Base-by-base conservation (phyloP, 768 basidiomycete species). In the Auricularia sp. region DNA sequence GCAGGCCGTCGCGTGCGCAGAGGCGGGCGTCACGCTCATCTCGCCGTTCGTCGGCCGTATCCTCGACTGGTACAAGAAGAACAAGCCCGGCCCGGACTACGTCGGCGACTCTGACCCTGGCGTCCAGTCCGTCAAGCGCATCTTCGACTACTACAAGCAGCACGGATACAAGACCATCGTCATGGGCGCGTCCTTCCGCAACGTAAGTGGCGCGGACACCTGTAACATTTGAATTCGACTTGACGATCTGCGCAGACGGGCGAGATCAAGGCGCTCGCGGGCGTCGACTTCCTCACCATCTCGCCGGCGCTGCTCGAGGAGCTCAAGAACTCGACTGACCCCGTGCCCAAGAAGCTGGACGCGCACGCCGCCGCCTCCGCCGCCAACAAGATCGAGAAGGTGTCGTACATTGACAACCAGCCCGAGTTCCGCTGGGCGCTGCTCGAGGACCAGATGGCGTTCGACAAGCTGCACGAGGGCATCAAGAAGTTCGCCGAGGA, bases 81-180 rank as follows among this genome's bases (percentile, higher is more conserved):
- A 77, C 70, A 86, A 78, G 69, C 90, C 65, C 60, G 93, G 93
- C 60, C 88, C 90, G 80, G 83, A 80, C 73, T 98, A 94, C 81
- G 84, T 87, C 69, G 93, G 92, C 61, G 93, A 91, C 68, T 85
- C 87, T 58, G 96, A 98, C 80, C 96, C 96, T 11, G 96, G 97
- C 81, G 97, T 99, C 71, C 77, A 86, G 76, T 94, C 91, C 51
- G 97, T 99, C 67, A 88, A 91, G 81, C 90, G 84, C 78, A 99
- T 99, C 81, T 99, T 88, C 87, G 91, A 96, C 83, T 98, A 94
- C 78, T 99, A 99, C 86, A 98, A 98, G 84, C 94, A 97, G 75
- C 85, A 98, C 79, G 83, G 84, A 66, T 98, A 99, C 85, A 92
- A 94, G 72, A 99, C 97, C 70, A 98, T 99, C 77, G 96, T 98